Base-by-base conservation (phyloP, 108 stramenopile genomes). In the Chaetoceros tenuissimus region DNA sequence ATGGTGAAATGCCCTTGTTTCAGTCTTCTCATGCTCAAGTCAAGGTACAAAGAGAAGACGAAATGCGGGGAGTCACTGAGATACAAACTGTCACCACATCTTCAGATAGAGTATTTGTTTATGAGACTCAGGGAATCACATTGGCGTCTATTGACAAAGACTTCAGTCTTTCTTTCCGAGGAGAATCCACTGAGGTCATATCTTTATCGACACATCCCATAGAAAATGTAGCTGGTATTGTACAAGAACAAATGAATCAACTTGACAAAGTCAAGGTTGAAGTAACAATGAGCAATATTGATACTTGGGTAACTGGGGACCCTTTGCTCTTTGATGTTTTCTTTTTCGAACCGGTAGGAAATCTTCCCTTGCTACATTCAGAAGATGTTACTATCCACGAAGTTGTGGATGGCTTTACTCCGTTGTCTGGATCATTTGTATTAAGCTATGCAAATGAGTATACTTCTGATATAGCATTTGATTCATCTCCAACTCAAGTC, bases 1-100 rank as follows among this genome's bases (percentile, higher is more conserved):
- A 64, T 43, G 77, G 77, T 24, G 75, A 82, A 47, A 59, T 74
- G 31, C 80, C 80, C 19, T 47, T 77, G 28, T 51, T 84, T 17
- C 21, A 46, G 22, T 48, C 57, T 19, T 68, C 71, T 49, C 50
- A 73, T 47, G 65, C 64, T 20, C 31, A 30, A 24, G 58, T 72
- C 0, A 59, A 53, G 3, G 58, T 78, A 20, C 54, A 51, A 63
- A 69, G 79, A 16, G 53, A 46, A 3, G 59, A 55, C 27, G 50
- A 71, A 18, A 78, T 74, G 1, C 21, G 40, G 34, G 89, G 88
- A 48, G 61, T 73, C 25, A 67, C 88, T 0, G 92, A 94, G 69
- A 60, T 91, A 16, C 92, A 90, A 63, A 80, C 73, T 7, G 63
- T 94, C 50, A 84, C 77, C 0, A 52, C 78, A 2, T 69, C 82